A percentile compares a stretch with the other conserved stretches of the same genome.
phyloP scores from a whole-genome alignment of 2,329 filamentous ascomycete genomes.

The Juglanconis juglandina region DNA sequence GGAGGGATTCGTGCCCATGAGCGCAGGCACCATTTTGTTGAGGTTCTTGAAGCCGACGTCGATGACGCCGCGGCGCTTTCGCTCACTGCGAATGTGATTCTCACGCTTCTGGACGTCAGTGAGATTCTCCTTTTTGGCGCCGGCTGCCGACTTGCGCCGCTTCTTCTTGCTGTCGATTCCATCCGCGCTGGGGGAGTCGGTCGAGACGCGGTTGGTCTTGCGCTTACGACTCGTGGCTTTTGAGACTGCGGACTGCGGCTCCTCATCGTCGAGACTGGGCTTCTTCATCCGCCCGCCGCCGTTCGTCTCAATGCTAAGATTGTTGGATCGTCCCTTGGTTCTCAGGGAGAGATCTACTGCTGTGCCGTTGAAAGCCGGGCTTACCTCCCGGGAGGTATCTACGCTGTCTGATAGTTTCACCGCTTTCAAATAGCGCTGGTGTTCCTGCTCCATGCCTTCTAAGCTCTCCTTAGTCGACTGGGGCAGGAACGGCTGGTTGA shows the following conservation, averaged over 20 bases:
- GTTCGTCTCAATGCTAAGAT: constrained; percentile 34
- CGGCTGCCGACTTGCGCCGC: constrained; percentile 58
- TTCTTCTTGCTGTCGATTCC: constrained; percentile 81
- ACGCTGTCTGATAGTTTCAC: constrained; percentile 56
- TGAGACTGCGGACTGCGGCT: constrained; percentile 31
- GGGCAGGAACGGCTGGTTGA: constrained; percentile 55
- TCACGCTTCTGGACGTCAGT: constrained; percentile 76
- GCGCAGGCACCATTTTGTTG: constrained; percentile 70
- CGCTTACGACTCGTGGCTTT: constrained; percentile 40
- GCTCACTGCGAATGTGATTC: constrained; percentile 84
- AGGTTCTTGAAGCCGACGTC: constrained; percentile 80
- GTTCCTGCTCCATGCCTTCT: constrained; percentile 53
- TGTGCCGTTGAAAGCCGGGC: constrained; percentile 38
- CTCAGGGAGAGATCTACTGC: constrained; percentile 20
- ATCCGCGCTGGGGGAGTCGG: constrained; percentile 32
- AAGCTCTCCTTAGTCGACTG: constrained; percentile 54
- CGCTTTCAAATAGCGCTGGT: constrained; percentile 55
- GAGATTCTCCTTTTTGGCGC: constrained; percentile 67
- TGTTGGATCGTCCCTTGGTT: constrained; percentile 24
- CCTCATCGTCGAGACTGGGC: constrained; percentile 36
- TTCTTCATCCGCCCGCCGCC: constrained; percentile 39
- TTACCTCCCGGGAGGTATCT: constrained; percentile 57
- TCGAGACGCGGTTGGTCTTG: constrained; percentile 44
- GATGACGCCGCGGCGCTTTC: constrained; percentile 79
- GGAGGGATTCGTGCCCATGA: constrained; percentile 72